These are phyloP conservation scores for Cucumis sativus DNA, from an alignment of 306 rosid genomes.

Conservation along the genomic window DNA sequence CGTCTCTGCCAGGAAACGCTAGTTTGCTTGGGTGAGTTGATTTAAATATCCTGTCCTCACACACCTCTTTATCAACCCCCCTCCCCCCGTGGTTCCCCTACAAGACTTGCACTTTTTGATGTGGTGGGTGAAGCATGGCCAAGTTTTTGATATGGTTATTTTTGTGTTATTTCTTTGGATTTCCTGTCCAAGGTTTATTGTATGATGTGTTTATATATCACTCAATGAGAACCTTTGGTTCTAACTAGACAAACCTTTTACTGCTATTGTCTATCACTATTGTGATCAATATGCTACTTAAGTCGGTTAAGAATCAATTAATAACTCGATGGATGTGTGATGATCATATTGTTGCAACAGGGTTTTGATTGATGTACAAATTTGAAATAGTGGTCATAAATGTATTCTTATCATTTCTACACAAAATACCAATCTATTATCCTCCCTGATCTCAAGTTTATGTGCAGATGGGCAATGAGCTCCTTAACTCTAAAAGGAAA, in stretches of 20 bases:
- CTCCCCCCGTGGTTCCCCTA: not conserved
- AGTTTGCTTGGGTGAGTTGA: slow-evolving; percentile 82
- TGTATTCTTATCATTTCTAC: not conserved
- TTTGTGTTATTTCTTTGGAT: not conserved
- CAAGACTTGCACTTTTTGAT: not conserved
- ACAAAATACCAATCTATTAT: not conserved
- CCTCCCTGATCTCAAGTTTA: not conserved
- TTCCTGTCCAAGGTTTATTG: not conserved
- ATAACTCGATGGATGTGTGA: not conserved
- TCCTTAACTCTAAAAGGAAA: slow-evolving; percentile 90
- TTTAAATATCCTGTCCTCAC: not conserved
- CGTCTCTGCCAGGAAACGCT: slow-evolving; percentile 71
- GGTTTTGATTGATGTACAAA: not conserved
- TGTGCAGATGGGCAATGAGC: slow-evolving; percentile 98
- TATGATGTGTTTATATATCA: not conserved
- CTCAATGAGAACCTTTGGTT: not conserved
- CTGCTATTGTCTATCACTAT: not conserved
- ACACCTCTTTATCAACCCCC: no score
- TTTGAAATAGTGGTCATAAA: not conserved
- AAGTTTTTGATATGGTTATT: not conserved
- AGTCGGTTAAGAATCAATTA: not conserved
- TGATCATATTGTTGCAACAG: not conserved
- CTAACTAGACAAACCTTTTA: not conserved
- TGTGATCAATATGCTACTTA: not conserved
- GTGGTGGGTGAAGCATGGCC: not conserved